Evolutionary conservation across 2,329 filamentous ascomycete genomes (phyloP).

Genomic region (Coniochaeta ligniaria): DNA sequence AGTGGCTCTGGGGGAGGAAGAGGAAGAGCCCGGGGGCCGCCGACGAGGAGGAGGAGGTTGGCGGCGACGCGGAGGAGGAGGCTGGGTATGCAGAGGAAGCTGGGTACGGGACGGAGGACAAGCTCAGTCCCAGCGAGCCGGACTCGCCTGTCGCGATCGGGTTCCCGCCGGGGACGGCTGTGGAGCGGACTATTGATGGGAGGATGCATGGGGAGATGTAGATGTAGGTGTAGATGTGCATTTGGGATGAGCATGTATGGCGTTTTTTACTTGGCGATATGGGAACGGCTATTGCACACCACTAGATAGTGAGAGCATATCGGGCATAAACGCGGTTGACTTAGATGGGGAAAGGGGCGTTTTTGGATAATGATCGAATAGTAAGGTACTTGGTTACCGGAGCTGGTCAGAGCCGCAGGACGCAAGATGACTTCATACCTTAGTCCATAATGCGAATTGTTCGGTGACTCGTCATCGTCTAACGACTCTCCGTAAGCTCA

Average conservation of each 20-base stretch:
- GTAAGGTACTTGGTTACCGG: neutral
- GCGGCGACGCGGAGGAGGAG: neutral
- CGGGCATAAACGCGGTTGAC: neutral
- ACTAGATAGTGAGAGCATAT: neutral
- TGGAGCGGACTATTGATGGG: neutral
- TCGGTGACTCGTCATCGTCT: too few relatives aligned
- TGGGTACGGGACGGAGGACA: neutral
- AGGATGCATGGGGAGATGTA: neutral
- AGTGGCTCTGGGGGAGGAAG: constrained; percentile 3
- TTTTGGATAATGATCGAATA: neutral
- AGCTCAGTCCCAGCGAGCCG: neutral
- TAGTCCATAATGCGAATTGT: too few relatives aligned
- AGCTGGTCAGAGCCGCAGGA: neutral
- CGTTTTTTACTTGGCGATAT: neutral
- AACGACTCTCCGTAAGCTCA: too few relatives aligned
- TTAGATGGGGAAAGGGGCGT: neutral
- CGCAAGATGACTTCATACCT: neutral
- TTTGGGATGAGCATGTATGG: neutral
- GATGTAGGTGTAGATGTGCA: neutral
- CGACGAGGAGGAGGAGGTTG: neutral
- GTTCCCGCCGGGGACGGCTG: neutral
- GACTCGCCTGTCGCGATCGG: neutral
- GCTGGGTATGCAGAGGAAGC: neutral
- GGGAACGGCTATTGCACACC: neutral
- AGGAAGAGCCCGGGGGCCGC: neutral